phyloP scores from a whole-genome alignment of 2,329 filamentous ascomycete species.

The Aspergillus sergii region DNA sequence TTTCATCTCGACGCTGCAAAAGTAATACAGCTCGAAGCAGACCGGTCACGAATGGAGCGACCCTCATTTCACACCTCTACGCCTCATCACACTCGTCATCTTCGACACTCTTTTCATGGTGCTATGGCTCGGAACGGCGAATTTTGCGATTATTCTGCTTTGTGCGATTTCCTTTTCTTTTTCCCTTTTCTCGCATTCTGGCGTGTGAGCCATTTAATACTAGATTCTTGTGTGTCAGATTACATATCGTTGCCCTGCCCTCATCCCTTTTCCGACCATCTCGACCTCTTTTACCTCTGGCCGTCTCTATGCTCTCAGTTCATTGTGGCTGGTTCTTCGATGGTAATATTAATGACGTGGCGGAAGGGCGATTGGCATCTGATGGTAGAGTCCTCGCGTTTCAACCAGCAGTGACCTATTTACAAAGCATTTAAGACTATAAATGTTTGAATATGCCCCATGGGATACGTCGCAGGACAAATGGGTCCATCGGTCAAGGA shows the following conservation, averaged over 20 bases:
- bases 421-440: constrained; percentile 6
- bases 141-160: constrained; percentile 28
- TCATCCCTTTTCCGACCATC: constrained; percentile 11
- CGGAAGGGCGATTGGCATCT: constrained; percentile 19
- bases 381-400: constrained; percentile 16
- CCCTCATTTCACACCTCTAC: constrained; percentile 26
- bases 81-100: constrained; percentile 19
- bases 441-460: constrained; percentile 19
- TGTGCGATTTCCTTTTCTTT: constrained; percentile 20
- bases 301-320: constrained; percentile 6
- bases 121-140: constrained; percentile 42
- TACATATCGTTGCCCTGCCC: constrained; percentile 21
- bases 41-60: constrained; percentile 24
- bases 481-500: constrained; percentile 20
- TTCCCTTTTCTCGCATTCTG: constrained; percentile 19
- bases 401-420: constrained; percentile 7
- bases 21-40: constrained; percentile 15
- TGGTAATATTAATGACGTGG: constrained; percentile 19
- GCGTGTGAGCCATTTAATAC: constrained; percentile 32
- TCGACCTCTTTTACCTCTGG: constrained; percentile 4
- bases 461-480: constrained; percentile 16
- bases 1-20: constrained; percentile 17
- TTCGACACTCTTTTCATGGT: constrained; percentile 40
- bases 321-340: constrained; percentile 10
- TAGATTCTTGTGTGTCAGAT: constrained; percentile 28